Base-by-base conservation (phyloP, 2,329 filamentous ascomycete species). In the Venturiaceae sp. region DNA sequence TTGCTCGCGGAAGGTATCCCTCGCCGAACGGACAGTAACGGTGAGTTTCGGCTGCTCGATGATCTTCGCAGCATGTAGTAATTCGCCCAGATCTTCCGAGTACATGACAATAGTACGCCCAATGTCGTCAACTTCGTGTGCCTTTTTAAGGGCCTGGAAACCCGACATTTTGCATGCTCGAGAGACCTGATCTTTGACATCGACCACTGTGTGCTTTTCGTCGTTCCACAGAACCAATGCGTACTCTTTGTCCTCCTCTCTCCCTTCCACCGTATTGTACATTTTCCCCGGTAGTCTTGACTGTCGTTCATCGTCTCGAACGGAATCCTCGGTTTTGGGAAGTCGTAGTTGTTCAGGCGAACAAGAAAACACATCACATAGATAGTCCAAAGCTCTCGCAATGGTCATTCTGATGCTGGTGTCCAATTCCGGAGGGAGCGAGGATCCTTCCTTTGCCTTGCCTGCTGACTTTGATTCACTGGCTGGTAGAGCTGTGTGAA, bases 331-430 rank as follows among this genome's bases (percentile, higher is more conserved):
- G 0, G 90, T 88, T 75, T 97, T 99, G 8, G 86, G 79, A 61
- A 95, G 79, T 41, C 94, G 85, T 53, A 99, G 79, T 73, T 99
- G 92, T 74, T 99, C 95, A 0, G 95, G 95, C 1, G 92, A 95
- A 74, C 95, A 99, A 2, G 94, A 97, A 63, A 97, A 91, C 61
- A 99, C 91, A 75, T 99, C 94, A 75, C 92, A 96, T 62, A 99
- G 86, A 70, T 96, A 99, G 75, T 99, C 94, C 62, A 97, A 82
- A 11, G 85, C 86, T 60, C 90, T 83, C 1, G 88, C 84, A 62
- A 99, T 86, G 0, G 94, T 97, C 80, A 89, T 90, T 58, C 86
- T 83, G 61, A 97, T 90, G 66, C 84, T 87, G 60, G 85, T 78
- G 33, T 88, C 76, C 56, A 97, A 79, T 44, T 95, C 90, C 33